Evolutionary conservation across 352 stramenopile species (phyloP).

Genomic region (Globisporangium abappressorium): DNA sequence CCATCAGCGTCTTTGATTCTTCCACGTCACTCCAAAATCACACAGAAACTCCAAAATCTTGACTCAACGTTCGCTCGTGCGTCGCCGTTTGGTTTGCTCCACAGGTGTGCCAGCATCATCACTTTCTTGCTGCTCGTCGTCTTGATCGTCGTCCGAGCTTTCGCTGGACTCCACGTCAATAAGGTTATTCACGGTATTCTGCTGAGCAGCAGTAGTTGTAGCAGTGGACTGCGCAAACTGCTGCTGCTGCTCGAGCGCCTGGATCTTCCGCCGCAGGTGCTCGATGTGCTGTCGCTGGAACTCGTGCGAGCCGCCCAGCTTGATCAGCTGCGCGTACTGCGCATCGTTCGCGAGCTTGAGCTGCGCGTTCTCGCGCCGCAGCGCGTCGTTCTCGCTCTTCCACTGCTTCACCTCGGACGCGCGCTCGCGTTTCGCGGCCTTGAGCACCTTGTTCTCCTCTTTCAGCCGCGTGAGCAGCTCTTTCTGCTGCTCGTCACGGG

Average conservation of each 20-base stretch:
- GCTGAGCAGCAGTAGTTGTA: neutral
- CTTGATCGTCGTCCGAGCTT: neutral
- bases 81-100: constrained; percentile 1
- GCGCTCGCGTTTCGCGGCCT: constrained; percentile 6
- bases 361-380: constrained; percentile 11
- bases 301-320: constrained; percentile 14
- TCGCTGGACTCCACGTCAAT: too few relatives aligned
- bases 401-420: constrained; percentile 2
- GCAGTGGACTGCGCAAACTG: neutral
- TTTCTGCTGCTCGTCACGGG: constrained; percentile 10
- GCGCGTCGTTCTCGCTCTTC: constrained; percentile 13
- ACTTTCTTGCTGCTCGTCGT: neutral
- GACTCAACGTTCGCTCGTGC: neutral
- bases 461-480: constrained; percentile 4
- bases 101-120: neutral
- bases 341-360: constrained; percentile 7
- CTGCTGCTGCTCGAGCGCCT: constrained; percentile 9
- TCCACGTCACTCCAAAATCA: neutral
- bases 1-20: neutral
- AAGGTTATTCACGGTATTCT: too few relatives aligned
- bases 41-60: neutral
- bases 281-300: constrained; percentile 17
- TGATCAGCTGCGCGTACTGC: constrained; percentile 16
- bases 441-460: constrained; percentile 13
- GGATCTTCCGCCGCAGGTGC: constrained; percentile 13